Evolutionary conservation across 2,329 filamentous ascomycete species (phyloP), one percentile per base, ranked within the genome.

Genomic region (Diaporthe sp.): DNA sequence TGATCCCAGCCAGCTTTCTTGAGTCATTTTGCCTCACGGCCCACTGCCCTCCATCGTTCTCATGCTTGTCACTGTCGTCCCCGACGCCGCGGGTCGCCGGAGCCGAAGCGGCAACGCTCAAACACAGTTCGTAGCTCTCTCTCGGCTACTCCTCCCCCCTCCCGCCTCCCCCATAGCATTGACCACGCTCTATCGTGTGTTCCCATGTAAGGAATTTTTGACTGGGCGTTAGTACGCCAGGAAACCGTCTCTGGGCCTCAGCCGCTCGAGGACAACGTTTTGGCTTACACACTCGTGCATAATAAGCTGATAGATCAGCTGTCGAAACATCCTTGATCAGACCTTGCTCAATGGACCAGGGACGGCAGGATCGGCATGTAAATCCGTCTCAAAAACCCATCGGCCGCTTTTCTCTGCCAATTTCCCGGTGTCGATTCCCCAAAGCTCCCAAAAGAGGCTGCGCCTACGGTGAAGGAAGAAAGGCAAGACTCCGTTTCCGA

Each of bases 351-450:
- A 65, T 60, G 70, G 75, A 71, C 42, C 67, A 73, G 31, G 55
- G 44, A 65, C 68, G 75, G 75, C 57, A 75, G 28, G 73, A 63
- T 72, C 70, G 76, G 73, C 73, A 77, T 73, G 70, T 71, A 47
- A 61, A 68, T 44, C 55, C 72, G 71, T 74, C 65, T 74, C 72
- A 51, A 47, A 60, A 51, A 47, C 47, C 65, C 53, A 15, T 68
- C 39, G 47, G 70, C 70, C 70, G 53, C 71, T 42, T 58, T 57
- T 55, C 51, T 31, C 42, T 65, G 39, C 61, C 71, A 75, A 47
- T 47, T 57, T 67, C 51, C 60, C 53, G 34, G 22, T 31, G 31
- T 65, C 51, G 63, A 39, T 28, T 75, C 22, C 71, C 37, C 39
- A 61, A 20, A 53, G 2, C 39, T 8, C 17, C 31, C 31, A 37